Conservation (phyloP, 116 monocot species). For the Thalassia testudinum region DNA sequence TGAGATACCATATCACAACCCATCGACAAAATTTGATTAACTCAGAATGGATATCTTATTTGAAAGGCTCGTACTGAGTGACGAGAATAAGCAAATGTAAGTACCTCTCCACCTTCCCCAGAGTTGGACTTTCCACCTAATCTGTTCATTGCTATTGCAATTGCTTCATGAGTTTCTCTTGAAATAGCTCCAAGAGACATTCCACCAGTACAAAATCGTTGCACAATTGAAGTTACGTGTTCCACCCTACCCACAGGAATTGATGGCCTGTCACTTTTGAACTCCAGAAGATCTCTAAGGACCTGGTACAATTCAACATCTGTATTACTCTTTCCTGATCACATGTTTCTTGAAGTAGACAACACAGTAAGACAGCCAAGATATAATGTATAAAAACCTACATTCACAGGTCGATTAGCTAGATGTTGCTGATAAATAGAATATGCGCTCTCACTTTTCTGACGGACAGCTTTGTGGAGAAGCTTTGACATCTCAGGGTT, state of each 20-base stretch:
- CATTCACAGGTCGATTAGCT: conserved; percentile 88
- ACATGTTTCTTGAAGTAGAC: neutral
- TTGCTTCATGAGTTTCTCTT: conserved; percentile 98
- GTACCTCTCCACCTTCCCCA: conserved; percentile 98
- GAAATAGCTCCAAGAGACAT: conserved; percentile 99
- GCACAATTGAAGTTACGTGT: conserved; percentile 75
- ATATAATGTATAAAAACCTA: conserved; percentile 16
- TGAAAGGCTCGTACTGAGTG: too few species aligned
- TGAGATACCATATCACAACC: neutral
- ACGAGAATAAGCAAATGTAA: too few species aligned
- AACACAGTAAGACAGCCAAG: neutral
- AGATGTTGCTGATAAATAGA: conserved; percentile 91
- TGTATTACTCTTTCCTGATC: neutral
- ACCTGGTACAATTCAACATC: conserved; percentile 29
- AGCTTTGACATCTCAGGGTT: conserved; percentile 99
- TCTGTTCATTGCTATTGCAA: conserved; percentile 99
- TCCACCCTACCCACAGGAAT: conserved; percentile 98
- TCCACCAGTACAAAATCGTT: conserved; percentile 97
- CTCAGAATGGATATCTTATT: too few species aligned
- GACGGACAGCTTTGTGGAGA: conserved; percentile 91
- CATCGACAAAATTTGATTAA: neutral
- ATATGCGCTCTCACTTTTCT: conserved; percentile 90
- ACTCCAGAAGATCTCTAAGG: conserved; percentile 88
- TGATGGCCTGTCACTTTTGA: conserved; percentile 67
- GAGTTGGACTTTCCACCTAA: conserved; percentile 97